Percentiles rank a stretch among this genome's conserved stretches.
Evolutionary conservation across 768 basidiomycete species (phyloP).

Genomic region (Suillus subluteus): DNA sequence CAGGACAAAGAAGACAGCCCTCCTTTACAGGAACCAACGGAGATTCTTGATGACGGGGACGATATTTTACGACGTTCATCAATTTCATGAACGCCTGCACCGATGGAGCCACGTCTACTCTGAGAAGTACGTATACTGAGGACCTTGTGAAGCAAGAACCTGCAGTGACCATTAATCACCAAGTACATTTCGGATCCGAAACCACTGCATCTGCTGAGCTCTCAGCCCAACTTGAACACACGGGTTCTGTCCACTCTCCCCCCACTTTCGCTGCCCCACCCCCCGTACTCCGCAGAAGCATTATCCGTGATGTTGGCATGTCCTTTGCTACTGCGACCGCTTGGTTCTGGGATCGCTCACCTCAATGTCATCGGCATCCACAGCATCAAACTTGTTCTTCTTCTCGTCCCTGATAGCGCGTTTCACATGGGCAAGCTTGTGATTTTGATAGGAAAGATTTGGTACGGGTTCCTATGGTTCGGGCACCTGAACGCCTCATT

Average conservation of each 20-base stretch:
- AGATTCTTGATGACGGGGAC: neutral
- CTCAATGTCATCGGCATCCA: too few relatives aligned
- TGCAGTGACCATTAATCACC: neutral
- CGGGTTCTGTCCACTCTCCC: neutral
- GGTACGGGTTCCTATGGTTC: too few relatives aligned
- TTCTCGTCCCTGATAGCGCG: too few relatives aligned
- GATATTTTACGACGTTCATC: neutral
- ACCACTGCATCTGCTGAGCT: neutral
- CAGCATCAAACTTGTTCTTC: too few relatives aligned
- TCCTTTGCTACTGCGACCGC: too few relatives aligned
- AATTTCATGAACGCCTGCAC: neutral
- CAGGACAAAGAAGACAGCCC: neutral
- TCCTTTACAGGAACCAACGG: neutral
- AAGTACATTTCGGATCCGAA: neutral
- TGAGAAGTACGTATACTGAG: constrained; percentile 3
- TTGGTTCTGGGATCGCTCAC: too few relatives aligned
- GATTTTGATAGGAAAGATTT: too few relatives aligned
- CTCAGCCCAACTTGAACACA: neutral
- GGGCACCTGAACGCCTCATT: too few relatives aligned
- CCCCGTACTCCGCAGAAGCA: neutral
- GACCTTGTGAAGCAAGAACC: neutral
- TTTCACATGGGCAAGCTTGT: too few relatives aligned
- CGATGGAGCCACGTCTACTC: neutral
- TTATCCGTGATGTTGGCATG: too few relatives aligned
- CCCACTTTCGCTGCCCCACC: neutral